Base-by-base conservation (phyloP, 257 asterid species). In the Solanum gracilifrons region DNA sequence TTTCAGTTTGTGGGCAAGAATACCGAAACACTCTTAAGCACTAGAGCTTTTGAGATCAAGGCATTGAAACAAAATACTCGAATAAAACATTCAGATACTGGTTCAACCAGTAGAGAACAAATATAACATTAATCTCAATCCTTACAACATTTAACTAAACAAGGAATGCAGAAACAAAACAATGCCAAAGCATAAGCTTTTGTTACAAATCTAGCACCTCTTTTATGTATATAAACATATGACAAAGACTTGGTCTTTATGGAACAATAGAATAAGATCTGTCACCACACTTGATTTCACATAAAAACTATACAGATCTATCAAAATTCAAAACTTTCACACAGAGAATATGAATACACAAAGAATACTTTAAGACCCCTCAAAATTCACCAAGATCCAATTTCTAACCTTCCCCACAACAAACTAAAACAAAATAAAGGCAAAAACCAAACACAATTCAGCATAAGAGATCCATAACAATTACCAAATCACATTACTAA, bases 331-430 rank as follows among this genome's bases (percentile, higher is more conserved):
- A 76, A n/a, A 13, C 5, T 27, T 4, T 0, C 21, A 36, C 58
- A 37, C 23, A 6, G 2, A 75, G 18, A 13, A 20, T 13, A 13
- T n/a, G 32, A 39, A 76, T 37, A 75, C 83, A 48, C 48, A 69
- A 6, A 27, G 0, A 69, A 18, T 0, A 12, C 15, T 25, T 1
- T 18, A 46, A 18, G 0, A 76, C 20, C 18, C 82, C n/a, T 74
- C 82, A 36, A 35, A 36, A 74, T 11, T 74, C 51, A 74, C 51
- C 55, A 74, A 92, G 89, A 91, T 88, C 86, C 90, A 55, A 89
- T 75, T 25, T 89, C 71, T 69, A 16, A 39, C 60, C 83, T 76
- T 23, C 83, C 35, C 60, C 60, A 76, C 21, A 0, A 76, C 35
- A 76, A 46, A 29, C 21, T 15, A 79, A 29, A 43, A 27, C 39